phyloP scores from a whole-genome alignment of 139 green algal species.

The Mychonastes homosphaera region DNA sequence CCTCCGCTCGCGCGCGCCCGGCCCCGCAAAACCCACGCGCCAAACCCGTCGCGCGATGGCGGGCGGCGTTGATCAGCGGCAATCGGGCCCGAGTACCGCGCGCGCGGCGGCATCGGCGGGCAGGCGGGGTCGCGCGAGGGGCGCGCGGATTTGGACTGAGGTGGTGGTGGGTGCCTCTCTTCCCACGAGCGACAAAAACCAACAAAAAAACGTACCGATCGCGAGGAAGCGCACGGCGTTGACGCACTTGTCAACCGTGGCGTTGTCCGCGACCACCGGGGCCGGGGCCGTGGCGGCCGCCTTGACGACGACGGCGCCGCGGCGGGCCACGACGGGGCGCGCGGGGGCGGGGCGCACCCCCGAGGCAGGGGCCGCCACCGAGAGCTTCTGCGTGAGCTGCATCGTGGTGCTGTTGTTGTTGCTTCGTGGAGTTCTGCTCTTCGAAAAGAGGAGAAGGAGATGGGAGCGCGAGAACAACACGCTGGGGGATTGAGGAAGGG shows the following conservation, averaged over 20 bases:
- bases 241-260: conserved; percentile 32
- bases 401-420: background rate
- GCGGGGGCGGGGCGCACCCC: background rate
- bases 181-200: too few relatives aligned
- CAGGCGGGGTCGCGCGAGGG: too few relatives aligned
- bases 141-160: too few relatives aligned
- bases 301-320: background rate
- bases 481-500: background rate
- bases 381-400: background rate
- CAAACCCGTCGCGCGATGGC: too few relatives aligned
- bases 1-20: too few relatives aligned
- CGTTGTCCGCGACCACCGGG: background rate
- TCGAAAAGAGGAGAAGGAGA: background rate
- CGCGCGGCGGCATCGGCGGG: too few relatives aligned
- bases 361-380: background rate
- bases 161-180: too few relatives aligned
- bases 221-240: conserved; percentile 83
- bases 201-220: too few relatives aligned
- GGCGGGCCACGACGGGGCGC: background rate
- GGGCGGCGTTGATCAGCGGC: too few relatives aligned
- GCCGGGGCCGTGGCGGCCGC: background rate
- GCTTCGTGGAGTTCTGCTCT: background rate
- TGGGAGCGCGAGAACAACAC: conserved; percentile 5
- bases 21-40: too few relatives aligned
- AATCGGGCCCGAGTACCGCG: too few relatives aligned